Conservation (phyloP, 805 yeast species). For the Ogataea methylovora region DNA sequence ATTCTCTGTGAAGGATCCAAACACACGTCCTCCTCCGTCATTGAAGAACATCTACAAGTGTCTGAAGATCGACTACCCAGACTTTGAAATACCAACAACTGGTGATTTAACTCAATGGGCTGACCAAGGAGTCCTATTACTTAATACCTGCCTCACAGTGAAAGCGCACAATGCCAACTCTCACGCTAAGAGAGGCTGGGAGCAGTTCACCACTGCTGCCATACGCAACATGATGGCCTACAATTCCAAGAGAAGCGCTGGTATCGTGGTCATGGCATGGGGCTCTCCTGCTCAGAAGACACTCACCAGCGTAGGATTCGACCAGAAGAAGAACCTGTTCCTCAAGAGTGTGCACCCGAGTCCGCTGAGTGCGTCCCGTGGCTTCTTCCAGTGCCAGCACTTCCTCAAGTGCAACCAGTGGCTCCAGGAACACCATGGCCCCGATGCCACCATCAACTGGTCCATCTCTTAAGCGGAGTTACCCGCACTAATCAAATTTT, state of each 20-base stretch:
- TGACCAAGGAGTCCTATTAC: constrained; percentile 72
- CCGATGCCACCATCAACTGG: constrained; percentile 20
- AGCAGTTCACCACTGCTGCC: constrained; percentile 70
- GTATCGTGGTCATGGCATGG: constrained; percentile 66
- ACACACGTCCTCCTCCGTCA: constrained; percentile 81
- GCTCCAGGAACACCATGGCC: constrained; percentile 39
- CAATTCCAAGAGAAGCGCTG: constrained; percentile 35
- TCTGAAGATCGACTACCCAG: constrained; percentile 58
- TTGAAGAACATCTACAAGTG: constrained; percentile 81
- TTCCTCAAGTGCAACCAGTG: constrained; percentile 73
- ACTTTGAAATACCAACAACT: constrained; percentile 51
- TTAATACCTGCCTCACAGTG: constrained; percentile 86
- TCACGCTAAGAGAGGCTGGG: constrained; percentile 92
- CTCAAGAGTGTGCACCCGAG: constrained; percentile 87
- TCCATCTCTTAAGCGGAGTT: too few species aligned
- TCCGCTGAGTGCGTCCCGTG: constrained; percentile 85
- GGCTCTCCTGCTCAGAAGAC: constrained; percentile 38
- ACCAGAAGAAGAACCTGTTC: constrained; percentile 35
- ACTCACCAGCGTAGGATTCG: constrained; percentile 20
- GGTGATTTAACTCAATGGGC: constrained; percentile 85
- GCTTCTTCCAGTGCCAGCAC: constrained; percentile 73
- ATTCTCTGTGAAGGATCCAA: constrained; percentile 79
- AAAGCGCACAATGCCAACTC: constrained; percentile 91
- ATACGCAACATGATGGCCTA: constrained; percentile 44
- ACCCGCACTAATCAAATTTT: too few species aligned